Evolutionary conservation across 139 green algal species (phyloP), one percentile per base, ranked within the genome.

Genomic region (Chlamydomonas eustigma): DNA sequence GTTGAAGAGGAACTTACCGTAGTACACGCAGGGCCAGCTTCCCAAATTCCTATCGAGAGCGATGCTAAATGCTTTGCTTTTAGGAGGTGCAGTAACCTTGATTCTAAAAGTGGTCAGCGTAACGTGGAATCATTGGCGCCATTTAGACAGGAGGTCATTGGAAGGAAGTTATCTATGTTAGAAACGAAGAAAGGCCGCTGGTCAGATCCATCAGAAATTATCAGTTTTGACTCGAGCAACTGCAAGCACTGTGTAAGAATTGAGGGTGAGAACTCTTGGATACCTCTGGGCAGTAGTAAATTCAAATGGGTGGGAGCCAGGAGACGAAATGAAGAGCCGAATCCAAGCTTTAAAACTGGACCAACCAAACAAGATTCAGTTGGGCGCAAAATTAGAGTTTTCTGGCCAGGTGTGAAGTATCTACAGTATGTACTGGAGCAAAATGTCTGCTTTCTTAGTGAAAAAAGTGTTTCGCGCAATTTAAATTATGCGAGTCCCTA

Each of bases 331-430:
- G 44, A 12, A 12, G 44, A 58, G 12, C 44, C 44, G 12, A 58
- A 58, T 18, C 44, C 44, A 18, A 58, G 44, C 18, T 58, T 32
- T 70, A 22, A 24, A 37, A 28, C 8, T 32, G 32, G 8, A 70
- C 58, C 25, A 38, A 32, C 22, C 18, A 32, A 6, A 28, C 4
- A 73, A 6, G 66, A 39, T 8, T 32, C 66, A 5, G 66, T 73
- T 39, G 66, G 66, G 8, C 66, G 66, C 66, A 51, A 28, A 50
- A 8, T 73, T 6, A 32, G 66, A 5, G 66, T 73, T 32, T 73
- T 50, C 28, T 73, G 66, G 66, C 66, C 66, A 44, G 44, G 44
- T 58, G 44, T 12, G 44, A 12, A 58, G 12, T 58, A n/a, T n/a
- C n/a, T n/a, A n/a, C n/a, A n/a, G n/a, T n/a, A n/a, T n/a, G n/a